Conservation (phyloP, 116 monocot genomes). For the Dioscorea cayenensis region DNA sequence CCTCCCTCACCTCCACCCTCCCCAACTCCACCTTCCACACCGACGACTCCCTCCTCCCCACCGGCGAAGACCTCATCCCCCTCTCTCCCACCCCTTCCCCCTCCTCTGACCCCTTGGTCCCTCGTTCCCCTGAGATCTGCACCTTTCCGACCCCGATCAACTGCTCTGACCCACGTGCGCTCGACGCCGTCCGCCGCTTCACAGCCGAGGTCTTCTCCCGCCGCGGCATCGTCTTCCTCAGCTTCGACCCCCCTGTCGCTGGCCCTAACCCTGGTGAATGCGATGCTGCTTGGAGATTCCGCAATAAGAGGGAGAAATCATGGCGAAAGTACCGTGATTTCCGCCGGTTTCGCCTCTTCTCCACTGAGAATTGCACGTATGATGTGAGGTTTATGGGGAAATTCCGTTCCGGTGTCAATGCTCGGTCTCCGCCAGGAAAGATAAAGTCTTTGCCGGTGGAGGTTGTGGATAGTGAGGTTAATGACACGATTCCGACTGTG, state of each 20-base stretch:
- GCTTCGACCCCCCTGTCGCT: slow-evolving; percentile 44
- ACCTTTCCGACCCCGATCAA: slow-evolving; percentile 8
- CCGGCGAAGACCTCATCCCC: slow-evolving; percentile 37
- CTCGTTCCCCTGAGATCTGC: neutral
- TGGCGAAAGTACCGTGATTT: slow-evolving; percentile 69
- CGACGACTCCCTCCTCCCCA: slow-evolving; percentile 48
- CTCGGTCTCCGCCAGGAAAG: slow-evolving; percentile 1
- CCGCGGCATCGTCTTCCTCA: slow-evolving; percentile 41
- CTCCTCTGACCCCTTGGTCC: neutral
- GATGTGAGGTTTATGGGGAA: slow-evolving; percentile 39
- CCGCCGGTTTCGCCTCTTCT: slow-evolving; percentile 43
- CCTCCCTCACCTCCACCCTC: slow-evolving; percentile 21
- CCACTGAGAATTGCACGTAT: slow-evolving; percentile 44
- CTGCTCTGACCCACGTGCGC: slow-evolving; percentile 58
- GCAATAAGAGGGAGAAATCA: slow-evolving; percentile 65
- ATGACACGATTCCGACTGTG: slow-evolving; percentile 69
- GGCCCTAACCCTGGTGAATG: slow-evolving; percentile 37
- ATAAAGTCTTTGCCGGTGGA: neutral
- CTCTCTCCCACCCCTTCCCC: slow-evolving; percentile 4
- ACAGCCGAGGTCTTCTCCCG: slow-evolving; percentile 30
- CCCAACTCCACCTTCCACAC: slow-evolving; percentile 36
- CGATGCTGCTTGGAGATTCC: slow-evolving; percentile 63
- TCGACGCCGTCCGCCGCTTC: slow-evolving; percentile 36
- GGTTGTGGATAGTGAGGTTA: slow-evolving; percentile 57
- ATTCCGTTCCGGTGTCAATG: slow-evolving; percentile 56